Conservation (phyloP, 768 basidiomycete species). For the Sporobolomyces pararoseus region DNA sequence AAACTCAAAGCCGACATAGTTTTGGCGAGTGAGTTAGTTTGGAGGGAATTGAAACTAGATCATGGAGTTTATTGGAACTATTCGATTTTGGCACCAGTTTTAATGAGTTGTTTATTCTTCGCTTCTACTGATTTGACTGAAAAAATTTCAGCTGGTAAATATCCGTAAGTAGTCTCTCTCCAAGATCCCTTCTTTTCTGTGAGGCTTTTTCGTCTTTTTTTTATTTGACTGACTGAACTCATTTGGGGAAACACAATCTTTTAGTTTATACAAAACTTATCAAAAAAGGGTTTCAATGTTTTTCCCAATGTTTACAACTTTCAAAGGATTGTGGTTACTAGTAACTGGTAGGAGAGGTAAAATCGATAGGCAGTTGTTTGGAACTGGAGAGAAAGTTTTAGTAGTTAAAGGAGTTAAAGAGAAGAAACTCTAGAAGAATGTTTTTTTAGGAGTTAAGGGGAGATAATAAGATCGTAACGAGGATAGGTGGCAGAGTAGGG, state of each 20-base stretch:
- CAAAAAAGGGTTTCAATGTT: constrained; percentile 79
- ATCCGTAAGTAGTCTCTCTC: constrained; percentile 51
- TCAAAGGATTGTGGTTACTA: constrained; percentile 53
- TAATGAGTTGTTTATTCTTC: constrained; percentile 68
- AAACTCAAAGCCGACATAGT: not conserved
- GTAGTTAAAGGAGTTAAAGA: constrained; percentile 20
- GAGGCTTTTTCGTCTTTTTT: too few species aligned
- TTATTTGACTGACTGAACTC: not conserved
- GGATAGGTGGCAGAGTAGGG: not conserved
- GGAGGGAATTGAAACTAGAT: constrained; percentile 44
- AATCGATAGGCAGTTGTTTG: constrained; percentile 55
- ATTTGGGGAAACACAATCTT: not conserved
- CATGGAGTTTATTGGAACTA: constrained; percentile 39
- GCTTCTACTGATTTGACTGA: constrained; percentile 77
- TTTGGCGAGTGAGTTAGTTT: constrained; percentile 36
- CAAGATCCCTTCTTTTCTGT: not conserved
- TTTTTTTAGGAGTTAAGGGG: not conserved
- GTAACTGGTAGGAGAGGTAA: constrained; percentile 51
- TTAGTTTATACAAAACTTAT: constrained; percentile 62
- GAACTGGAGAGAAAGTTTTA: constrained; percentile 33
- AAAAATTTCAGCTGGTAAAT: constrained; percentile 69
- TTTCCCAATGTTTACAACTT: constrained; percentile 54
- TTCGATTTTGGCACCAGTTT: constrained; percentile 58
- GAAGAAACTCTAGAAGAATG: constrained; percentile 15
- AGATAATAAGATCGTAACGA: not conserved